Evolutionary conservation across 495 filamentous ascomycete species (phyloP), one percentile per base, ranked within the genome.

Genomic region (Aspergillus ellipticus): DNA sequence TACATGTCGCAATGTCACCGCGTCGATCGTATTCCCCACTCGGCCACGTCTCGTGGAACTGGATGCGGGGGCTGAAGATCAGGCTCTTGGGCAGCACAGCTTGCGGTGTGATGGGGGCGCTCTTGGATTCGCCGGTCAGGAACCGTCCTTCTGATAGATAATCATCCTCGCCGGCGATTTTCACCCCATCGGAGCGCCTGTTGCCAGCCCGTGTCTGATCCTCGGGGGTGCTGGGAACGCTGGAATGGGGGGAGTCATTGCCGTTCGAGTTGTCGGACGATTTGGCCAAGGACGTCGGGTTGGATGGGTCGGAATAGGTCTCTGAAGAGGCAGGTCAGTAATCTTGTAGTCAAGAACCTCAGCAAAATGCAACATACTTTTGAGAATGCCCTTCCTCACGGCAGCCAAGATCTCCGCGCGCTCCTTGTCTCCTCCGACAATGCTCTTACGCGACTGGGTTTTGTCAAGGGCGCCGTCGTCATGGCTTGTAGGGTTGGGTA

Each of bases 1-100:
- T 99, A 82, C 94, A 99, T 7, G 94, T 99, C 22, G 94, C 92
- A 69, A 97, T 89, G 11, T 99, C 94, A 45, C 94, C 95, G 35
- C 95, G 86, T 45, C 94, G 87, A 66, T 99, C 94, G 66, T 99
- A 99, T 73, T 99, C 94, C 55, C 85, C 86, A 62, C 85, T 89
- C 6, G 92, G 89, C 93, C 94, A 97, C 15, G 89, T 97, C 64
- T 99, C 94, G 66, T 96, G 85, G 66, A 96, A 97, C 54, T 94
- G 85, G 49, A 97, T 92, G 21, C 93, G 84, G 54, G 94, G 93
- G 67, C 88, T 97, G 70, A 97, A 99, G 31, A 84, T 87, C 51
- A 96, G 93, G 68, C 85, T 89, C 56, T 89, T 86, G 55, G 83
- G 82, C 28, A 65, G 56, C 17, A 72, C 70, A n/a, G 82, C 74